Evolutionary conservation across 2,329 filamentous ascomycete genomes (phyloP).

Genomic region (Cladophialophora immunda): DNA sequence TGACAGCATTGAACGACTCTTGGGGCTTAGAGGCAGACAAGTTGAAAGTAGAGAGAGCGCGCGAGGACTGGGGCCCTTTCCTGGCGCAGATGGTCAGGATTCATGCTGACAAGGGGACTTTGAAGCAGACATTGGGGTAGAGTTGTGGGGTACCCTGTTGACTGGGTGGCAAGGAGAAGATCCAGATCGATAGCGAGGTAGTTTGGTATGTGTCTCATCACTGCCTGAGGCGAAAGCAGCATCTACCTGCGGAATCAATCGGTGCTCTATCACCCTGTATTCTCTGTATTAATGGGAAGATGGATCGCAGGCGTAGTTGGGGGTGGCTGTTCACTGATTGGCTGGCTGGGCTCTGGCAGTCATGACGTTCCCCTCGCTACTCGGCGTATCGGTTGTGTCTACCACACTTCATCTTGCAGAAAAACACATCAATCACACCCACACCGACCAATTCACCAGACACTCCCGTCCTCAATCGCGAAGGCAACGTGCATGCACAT

Average conservation of each 20-base stretch:
- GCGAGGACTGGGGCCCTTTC: conserved; percentile 41
- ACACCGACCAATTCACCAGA: neutral
- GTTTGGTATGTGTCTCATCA: neutral
- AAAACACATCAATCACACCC: neutral
- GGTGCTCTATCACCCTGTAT: neutral
- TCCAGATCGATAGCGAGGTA: neutral
- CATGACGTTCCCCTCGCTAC: neutral
- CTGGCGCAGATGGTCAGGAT: conserved; percentile 37
- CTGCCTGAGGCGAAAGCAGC: neutral
- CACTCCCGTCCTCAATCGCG: neutral
- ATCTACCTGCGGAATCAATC: neutral
- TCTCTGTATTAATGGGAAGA: neutral
- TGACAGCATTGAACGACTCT: conserved; percentile 27
- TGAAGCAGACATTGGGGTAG: conserved; percentile 25
- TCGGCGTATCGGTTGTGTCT: too few relatives aligned
- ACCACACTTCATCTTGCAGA: neutral
- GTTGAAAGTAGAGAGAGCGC: conserved; percentile 34
- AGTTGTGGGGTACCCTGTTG: neutral
- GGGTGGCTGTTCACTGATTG: neutral
- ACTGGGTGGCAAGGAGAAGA: neutral
- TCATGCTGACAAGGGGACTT: conserved; percentile 39
- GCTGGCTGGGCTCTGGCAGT: neutral
- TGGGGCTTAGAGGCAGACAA: conserved; percentile 27
- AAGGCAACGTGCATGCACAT: neutral
- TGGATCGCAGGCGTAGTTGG: neutral